Conservation (phyloP, 169 alveolate genomes). For the Eimeria zaria region DNA sequence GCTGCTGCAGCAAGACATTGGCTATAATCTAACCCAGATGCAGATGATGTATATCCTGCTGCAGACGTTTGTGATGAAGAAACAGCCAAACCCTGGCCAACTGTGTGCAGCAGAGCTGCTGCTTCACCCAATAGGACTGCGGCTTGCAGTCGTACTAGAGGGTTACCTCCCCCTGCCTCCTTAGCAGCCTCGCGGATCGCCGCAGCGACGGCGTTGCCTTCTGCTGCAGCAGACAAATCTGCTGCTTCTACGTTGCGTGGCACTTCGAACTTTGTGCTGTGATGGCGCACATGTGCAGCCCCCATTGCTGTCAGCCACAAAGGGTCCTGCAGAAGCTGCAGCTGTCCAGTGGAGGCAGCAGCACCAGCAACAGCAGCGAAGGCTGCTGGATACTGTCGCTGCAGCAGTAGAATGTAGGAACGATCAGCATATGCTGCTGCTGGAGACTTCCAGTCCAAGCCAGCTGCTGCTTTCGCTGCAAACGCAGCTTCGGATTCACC, state of each 20-base stretch:
- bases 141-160: slow-evolving; percentile 25
- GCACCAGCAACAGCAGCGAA: slow-evolving; percentile 32
- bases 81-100: background rate
- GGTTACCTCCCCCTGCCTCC: background rate
- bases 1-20: slow-evolving; percentile 33
- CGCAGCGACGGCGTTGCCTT: background rate
- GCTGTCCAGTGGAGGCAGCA: background rate
- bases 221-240: background rate
- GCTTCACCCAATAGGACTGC: slow-evolving; percentile 50
- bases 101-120: slow-evolving; percentile 59
- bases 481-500: background rate
- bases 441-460: background rate
- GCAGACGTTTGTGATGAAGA: background rate
- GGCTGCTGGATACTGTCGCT: slow-evolving; percentile 21
- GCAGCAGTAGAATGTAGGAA: background rate
- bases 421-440: background rate
- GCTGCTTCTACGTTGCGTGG: background rate
- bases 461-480: background rate
- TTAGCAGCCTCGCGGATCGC: slow-evolving; percentile 11
- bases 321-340: slow-evolving; percentile 52
- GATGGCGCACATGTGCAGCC: background rate
- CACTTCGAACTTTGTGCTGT: background rate
- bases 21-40: background rate
- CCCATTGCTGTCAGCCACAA: slow-evolving; percentile 32
- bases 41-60: background rate